Evolutionary conservation across 73 alveolate genomes (phyloP).

Genomic region (Paramecium caudatum): DNA sequence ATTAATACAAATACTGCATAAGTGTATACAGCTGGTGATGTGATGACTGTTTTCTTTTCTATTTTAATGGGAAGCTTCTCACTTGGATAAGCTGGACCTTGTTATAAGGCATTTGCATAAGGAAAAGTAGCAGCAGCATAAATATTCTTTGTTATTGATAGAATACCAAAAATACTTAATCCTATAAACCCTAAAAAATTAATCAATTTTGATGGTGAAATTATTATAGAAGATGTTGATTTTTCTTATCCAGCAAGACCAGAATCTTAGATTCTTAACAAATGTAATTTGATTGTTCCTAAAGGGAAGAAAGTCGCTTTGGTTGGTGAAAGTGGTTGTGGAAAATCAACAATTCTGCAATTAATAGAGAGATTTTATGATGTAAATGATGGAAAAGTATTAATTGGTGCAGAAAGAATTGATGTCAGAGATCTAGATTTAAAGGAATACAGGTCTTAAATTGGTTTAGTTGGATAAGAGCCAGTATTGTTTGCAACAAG

Average conservation of each 20-base stretch:
- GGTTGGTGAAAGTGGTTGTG: constrained; percentile 92
- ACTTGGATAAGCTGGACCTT: constrained; percentile 86
- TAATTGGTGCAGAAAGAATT: constrained; percentile 80
- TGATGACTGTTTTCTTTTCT: constrained; percentile 83
- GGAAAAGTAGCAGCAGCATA: constrained; percentile 84
- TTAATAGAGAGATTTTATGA: constrained; percentile 86
- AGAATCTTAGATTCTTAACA: constrained; percentile 78
- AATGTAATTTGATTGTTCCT: constrained; percentile 71
- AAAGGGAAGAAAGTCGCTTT: constrained; percentile 88
- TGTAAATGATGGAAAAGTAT: constrained; percentile 78
- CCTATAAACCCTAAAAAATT: constrained; percentile 36
- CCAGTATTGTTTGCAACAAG: constrained; percentile 91
- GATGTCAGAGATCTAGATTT: constrained; percentile 73
- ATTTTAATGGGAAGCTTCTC: constrained; percentile 86
- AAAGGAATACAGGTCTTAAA: constrained; percentile 80
- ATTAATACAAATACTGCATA: constrained; percentile 62
- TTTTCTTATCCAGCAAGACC: constrained; percentile 85
- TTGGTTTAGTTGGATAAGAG: constrained; percentile 95
- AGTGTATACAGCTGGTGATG: constrained; percentile 85
- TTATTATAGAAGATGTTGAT: constrained; percentile 79
- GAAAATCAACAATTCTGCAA: constrained; percentile 84
- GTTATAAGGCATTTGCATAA: constrained; percentile 81
- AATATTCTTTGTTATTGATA: constrained; percentile 80
- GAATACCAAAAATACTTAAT: constrained; percentile 78
- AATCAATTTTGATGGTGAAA: constrained; percentile 76